phyloP scores from a whole-genome alignment of 2,329 filamentous ascomycete genomes.

The Celoporthe dispersa region DNA sequence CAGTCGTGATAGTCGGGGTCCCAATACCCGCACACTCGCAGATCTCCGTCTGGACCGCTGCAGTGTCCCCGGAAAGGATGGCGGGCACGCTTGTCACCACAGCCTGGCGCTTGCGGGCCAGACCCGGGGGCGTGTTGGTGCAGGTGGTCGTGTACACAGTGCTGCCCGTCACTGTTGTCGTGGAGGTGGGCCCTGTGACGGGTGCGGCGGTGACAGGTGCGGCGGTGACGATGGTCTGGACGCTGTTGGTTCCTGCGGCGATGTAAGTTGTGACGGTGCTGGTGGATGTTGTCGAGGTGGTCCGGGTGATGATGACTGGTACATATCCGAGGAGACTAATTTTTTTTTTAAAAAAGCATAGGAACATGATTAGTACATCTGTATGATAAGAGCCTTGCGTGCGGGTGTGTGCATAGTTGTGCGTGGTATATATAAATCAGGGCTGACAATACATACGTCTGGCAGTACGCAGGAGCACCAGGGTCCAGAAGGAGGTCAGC shows the following conservation, averaged over 20 bases:
- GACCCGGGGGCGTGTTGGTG: not conserved
- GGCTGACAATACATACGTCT: not conserved
- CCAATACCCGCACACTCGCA: not conserved
- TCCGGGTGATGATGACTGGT: not conserved
- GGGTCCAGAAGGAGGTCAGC: not conserved
- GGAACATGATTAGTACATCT: not conserved
- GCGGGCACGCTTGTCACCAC: not conserved
- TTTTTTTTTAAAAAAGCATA: too few species aligned
- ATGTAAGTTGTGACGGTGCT: not conserved
- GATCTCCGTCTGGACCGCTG: not conserved
- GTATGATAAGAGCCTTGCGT: not conserved
- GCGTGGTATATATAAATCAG: too few species aligned
- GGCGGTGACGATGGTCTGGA: not conserved
- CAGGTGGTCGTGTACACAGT: slow-evolving; percentile 2
- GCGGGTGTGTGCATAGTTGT: not conserved
- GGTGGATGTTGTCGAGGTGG: not conserved
- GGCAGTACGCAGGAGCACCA: not conserved
- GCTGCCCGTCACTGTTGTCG: not conserved
- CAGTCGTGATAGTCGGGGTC: not conserved
- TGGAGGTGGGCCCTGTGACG: not conserved
- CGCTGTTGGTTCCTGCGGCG: not conserved
- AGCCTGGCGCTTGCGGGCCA: not conserved
- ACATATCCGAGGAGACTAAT: not conserved
- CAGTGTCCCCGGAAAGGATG: not conserved
- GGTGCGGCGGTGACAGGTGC: not conserved